phyloP scores from a whole-genome alignment of 352 stramenopile species.

The Elongisporangium undulatum region DNA sequence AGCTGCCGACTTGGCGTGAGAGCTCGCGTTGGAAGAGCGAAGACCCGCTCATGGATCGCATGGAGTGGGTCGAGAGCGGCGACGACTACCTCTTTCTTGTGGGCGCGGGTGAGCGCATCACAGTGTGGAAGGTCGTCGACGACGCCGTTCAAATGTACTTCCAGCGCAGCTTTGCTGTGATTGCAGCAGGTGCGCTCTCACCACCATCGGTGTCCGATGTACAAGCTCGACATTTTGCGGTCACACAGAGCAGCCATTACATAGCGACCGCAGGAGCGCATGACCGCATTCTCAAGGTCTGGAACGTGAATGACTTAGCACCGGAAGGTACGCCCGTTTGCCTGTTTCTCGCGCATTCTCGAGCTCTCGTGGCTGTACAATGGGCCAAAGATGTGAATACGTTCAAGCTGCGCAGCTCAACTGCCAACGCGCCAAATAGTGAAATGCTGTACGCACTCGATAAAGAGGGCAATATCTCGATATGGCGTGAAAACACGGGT shows the following conservation, averaged over 20 bases:
- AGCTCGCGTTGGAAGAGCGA: slow-evolving; percentile 70
- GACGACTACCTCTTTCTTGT: slow-evolving; percentile 68
- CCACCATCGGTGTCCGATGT: background rate
- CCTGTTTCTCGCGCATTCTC: slow-evolving; percentile 54
- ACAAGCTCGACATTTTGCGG: slow-evolving; percentile 44
- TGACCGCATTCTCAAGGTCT: slow-evolving; percentile 75
- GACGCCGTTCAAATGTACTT: slow-evolving; percentile 77
- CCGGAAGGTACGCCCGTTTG: slow-evolving; percentile 52
- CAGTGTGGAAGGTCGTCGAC: slow-evolving; percentile 80
- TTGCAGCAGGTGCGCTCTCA: background rate
- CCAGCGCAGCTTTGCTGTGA: slow-evolving; percentile 55
- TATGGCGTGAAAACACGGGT: slow-evolving; percentile 68
- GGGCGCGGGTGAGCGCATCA: slow-evolving; percentile 62
- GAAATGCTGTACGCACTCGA: slow-evolving; percentile 83
- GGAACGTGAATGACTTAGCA: slow-evolving; percentile 43
- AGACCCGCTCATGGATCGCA: slow-evolving; percentile 47
- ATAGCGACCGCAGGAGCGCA: slow-evolving; percentile 49
- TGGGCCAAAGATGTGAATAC: slow-evolving; percentile 58
- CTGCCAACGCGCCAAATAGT: slow-evolving; percentile 9
- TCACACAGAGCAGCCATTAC: slow-evolving; percentile 53
- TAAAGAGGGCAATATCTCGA: slow-evolving; percentile 49
- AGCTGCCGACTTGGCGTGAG: slow-evolving; percentile 63
- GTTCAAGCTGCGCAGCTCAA: slow-evolving; percentile 31
- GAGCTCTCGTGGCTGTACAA: slow-evolving; percentile 41
- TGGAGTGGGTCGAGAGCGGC: slow-evolving; percentile 70